These are phyloP conservation scores for Acrocalymma vagum DNA, from an alignment of 2,329 filamentous ascomycete species.

Conservation along the genomic window DNA sequence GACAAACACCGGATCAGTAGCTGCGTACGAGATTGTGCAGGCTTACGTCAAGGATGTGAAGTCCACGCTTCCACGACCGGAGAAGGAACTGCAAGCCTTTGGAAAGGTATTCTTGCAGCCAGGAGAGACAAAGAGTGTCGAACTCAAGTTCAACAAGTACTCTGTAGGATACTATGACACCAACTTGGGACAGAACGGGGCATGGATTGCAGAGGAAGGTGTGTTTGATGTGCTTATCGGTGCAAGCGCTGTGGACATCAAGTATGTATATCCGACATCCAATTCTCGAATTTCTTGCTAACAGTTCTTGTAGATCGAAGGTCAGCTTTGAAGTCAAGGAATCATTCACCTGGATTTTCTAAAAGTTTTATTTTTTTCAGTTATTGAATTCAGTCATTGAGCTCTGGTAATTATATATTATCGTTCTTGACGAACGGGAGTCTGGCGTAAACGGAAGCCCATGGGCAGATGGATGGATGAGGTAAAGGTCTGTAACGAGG, in stretches of 20 bases:
- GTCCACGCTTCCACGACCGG: constrained; percentile 69
- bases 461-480: no score
- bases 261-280: constrained; percentile 55
- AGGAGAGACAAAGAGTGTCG: constrained; percentile 45
- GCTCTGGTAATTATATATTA: no score
- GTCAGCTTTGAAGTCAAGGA: constrained; percentile 67
- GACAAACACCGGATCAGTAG: constrained; percentile 64
- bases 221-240: constrained; percentile 68
- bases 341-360: constrained; percentile 73
- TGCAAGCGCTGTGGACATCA: constrained; percentile 69
- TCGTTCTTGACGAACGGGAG: neutral
- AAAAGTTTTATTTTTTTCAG: constrained; percentile 12
- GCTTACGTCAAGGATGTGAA: constrained; percentile 72
- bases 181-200: constrained; percentile 52
- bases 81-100: constrained; percentile 76
- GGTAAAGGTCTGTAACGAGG: no score
- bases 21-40: constrained; percentile 72
- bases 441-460: no score
- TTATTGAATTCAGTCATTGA: no score
- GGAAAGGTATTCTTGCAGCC: constrained; percentile 53
- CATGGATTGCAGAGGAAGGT: constrained; percentile 74
- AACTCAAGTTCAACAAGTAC: constrained; percentile 53
- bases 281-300: constrained; percentile 9
- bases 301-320: constrained; percentile 50
- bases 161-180: constrained; percentile 70